Base-by-base conservation (phyloP, 2,329 filamentous ascomycete genomes). In the Colletotrichum chrysophilum region DNA sequence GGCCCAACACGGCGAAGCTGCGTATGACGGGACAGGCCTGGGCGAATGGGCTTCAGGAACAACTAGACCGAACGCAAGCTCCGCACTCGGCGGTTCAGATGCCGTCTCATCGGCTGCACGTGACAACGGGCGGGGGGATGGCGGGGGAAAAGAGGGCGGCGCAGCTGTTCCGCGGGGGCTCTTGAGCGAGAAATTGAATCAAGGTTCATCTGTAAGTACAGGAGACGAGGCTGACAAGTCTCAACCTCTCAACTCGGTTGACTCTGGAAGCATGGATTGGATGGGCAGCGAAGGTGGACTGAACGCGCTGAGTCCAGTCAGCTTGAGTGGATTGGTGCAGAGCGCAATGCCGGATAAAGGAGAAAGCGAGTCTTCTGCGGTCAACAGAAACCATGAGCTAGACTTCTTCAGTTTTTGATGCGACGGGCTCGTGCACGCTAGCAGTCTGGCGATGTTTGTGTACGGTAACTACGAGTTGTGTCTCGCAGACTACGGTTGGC, bases 321-420 rank as follows among this genome's bases (percentile, higher is more conserved):
- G 80, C 60, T 74, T 85, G 60, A 80, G 79, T 24, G 82, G 81
- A 14, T 76, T 85, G 36, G 81, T 84, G 30, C 78, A 82, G 65
- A 80, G 79, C 26, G 77, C 80, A 48, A 48, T 71, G 10, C 66
- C 66, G 30, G 80, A 80, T 32, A 83, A 82, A 78, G 68, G 76
- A n/a, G 77, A 28, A 10, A 24, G 38, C 56, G 69, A 62, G 55
- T 68, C 67, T 24, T n/a, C 60, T 28, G 70, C 74, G 3, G 77
- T 69, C 24, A 77, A 71, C 18, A 82, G 83, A 75, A 85, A 85
- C 66, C 82, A 83, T 61, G 82, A 86, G 68, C 78, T 87, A 76
- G 85, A 86, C 74, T 87, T 86, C 77, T 84, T 86, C 64, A 83
- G 81, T 70, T 83, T 87, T 28, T 76, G 61, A 64, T 26, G 61